Percentiles rank a stretch among this genome's conserved stretches.
Evolutionary conservation across 179 eudicot genomes (phyloP).

Genomic region (Beta corolliflora): DNA sequence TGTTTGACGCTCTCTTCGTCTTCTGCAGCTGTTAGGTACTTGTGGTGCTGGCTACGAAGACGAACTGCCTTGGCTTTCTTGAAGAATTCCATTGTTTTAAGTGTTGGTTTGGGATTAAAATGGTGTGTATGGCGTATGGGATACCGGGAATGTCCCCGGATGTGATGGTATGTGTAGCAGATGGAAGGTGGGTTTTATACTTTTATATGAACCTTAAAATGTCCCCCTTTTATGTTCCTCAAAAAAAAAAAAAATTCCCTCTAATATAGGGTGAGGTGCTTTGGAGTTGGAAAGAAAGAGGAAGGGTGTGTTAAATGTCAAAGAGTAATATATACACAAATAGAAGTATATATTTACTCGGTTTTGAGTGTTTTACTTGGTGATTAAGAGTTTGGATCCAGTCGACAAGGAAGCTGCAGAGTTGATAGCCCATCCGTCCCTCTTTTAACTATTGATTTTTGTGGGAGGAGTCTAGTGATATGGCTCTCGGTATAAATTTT

Average conservation of each 20-base stretch:
- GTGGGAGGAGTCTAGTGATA: no score
- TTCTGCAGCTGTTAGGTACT: constrained; percentile 45
- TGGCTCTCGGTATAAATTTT: no score
- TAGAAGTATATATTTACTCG: not conserved
- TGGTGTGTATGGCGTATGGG: not conserved
- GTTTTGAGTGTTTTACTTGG: not conserved
- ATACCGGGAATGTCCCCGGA: no score
- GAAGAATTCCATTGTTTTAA: constrained; percentile 52
- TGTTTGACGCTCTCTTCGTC: constrained; percentile 55
- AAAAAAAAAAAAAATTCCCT: no score
- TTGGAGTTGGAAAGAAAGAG: not conserved
- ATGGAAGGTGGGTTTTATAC: constrained; percentile 1
- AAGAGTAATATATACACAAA: not conserved
- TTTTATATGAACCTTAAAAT: not conserved
- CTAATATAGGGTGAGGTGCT: not conserved
- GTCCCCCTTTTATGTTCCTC: not conserved
- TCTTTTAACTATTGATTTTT: no score
- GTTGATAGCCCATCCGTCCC: no score
- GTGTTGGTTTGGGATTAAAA: not conserved
- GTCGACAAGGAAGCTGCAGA: not conserved
- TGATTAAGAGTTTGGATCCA: not conserved
- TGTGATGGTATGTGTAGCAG: not conserved
- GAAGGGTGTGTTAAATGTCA: not conserved
- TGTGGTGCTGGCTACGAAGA: constrained; percentile 52
- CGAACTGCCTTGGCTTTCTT: constrained; percentile 52